Conservation (phyloP, 2,329 filamentous ascomycete species). For the Neocatenulostroma microsporum region DNA sequence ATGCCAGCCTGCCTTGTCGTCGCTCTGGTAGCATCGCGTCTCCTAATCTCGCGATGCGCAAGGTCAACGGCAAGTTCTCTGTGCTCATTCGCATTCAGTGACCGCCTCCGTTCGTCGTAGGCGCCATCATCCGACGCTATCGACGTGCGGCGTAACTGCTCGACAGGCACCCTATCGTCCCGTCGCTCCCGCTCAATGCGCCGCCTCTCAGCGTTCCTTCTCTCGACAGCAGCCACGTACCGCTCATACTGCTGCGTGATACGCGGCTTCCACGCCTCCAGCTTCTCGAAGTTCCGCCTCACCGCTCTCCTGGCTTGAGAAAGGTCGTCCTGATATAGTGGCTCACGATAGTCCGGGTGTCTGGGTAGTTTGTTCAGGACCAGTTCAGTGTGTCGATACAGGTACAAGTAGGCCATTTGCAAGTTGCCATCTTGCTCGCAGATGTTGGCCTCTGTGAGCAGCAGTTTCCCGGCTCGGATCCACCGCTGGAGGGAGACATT, state of each 20-base stretch:
- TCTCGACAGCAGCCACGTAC: conserved; percentile 51
- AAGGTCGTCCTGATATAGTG: conserved; percentile 50
- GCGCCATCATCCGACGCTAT: conserved; percentile 10
- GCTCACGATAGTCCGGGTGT: conserved; percentile 67
- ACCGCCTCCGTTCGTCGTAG: conserved; percentile 8
- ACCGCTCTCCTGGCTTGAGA: conserved; percentile 55
- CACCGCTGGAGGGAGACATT: conserved; percentile 57
- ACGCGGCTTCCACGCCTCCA: conserved; percentile 72
- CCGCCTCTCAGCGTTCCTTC: conserved; percentile 26
- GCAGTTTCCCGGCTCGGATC: conserved; percentile 25
- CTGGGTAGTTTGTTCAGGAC: conserved; percentile 64
- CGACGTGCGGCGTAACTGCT: conserved; percentile 6
- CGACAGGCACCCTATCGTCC: conserved; percentile 6
- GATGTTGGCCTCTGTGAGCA: conserved; percentile 59
- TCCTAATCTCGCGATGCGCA: conserved; percentile 62
- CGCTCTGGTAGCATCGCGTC: conserved; percentile 54
- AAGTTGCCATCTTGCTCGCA: conserved; percentile 82
- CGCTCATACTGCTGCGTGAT: conserved; percentile 64
- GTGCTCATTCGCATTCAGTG: conserved; percentile 61
- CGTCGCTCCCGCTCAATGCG: conserved; percentile 12
- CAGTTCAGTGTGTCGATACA: conserved; percentile 84
- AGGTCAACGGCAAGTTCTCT: conserved; percentile 69
- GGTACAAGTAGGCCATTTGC: conserved; percentile 78
- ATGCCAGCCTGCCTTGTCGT: conserved; percentile 48
- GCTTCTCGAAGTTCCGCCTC: conserved; percentile 55